phyloP scores from a whole-genome alignment of 345 rosid genomes.

The Syzygium oleosum region DNA sequence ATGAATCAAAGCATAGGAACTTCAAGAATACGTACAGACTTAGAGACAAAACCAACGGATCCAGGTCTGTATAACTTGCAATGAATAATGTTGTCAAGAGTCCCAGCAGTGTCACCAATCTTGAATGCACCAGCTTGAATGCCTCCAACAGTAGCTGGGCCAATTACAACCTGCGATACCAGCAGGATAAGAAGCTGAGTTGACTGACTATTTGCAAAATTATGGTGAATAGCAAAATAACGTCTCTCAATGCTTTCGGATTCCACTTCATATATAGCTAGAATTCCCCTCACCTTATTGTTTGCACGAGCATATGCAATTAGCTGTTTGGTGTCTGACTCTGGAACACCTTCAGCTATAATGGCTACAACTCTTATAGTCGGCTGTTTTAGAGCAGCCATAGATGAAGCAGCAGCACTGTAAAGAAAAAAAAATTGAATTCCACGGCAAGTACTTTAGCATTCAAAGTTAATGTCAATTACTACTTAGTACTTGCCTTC shows the following conservation, averaged over 20 bases:
- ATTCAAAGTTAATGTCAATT: not conserved
- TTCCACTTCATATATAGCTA: not conserved
- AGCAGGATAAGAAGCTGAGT: constrained; percentile 2
- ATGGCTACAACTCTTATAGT: constrained; percentile 92
- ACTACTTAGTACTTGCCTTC: constrained; percentile 42
- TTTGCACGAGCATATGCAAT: constrained; percentile 89
- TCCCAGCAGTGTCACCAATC: constrained; percentile 99
- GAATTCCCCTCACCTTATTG: constrained; percentile 56
- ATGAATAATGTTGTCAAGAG: constrained; percentile 81
- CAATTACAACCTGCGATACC: constrained; percentile 77
- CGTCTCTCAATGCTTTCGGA: not conserved
- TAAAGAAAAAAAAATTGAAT: constrained; percentile 1
- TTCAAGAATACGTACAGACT: constrained; percentile 61
- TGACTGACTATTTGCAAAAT: not conserved
- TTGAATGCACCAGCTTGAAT: constrained; percentile 98
- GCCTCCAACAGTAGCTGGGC: constrained; percentile 99
- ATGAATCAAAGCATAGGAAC: not conserved
- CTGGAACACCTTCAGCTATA: constrained; percentile 99
- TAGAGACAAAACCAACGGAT: constrained; percentile 96
- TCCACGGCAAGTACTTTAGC: constrained; percentile 1
- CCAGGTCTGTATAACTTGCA: constrained; percentile 98
- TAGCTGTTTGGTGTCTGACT: constrained; percentile 86
- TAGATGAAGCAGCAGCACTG: constrained; percentile 97
- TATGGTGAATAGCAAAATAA: not conserved
- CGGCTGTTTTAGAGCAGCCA: constrained; percentile 95